Conservation (phyloP, 1,284 basidiomycete genomes). For the Puccinia triticina region DNA sequence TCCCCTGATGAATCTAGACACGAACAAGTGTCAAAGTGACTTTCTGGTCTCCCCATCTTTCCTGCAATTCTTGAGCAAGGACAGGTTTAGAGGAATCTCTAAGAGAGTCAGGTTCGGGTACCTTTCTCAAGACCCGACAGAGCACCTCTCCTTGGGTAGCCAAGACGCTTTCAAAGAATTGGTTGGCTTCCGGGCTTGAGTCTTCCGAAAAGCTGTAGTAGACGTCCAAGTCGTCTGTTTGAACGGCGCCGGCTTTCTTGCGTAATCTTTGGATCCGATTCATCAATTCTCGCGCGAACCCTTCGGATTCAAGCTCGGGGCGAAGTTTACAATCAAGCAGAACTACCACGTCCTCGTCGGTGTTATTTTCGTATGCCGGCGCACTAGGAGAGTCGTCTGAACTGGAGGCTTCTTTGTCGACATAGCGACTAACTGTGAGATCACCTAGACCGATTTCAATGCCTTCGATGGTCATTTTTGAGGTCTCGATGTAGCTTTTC, state of each 20-base stretch:
- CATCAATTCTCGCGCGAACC: constrained; percentile 84
- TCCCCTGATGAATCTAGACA: constrained; percentile 12
- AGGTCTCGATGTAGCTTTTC: constrained; percentile 75
- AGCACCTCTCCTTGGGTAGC: constrained; percentile 73
- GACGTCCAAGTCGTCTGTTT: constrained; percentile 89
- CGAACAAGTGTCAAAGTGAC: constrained; percentile 52
- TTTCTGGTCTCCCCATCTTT: constrained; percentile 52
- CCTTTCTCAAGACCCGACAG: constrained; percentile 73
- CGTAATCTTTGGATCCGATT: constrained; percentile 94
- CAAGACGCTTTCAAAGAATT: constrained; percentile 71
- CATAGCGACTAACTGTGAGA: constrained; percentile 84
- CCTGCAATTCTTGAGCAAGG: constrained; percentile 58
- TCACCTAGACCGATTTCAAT: constrained; percentile 88
- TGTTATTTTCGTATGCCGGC: constrained; percentile 75
- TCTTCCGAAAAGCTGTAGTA: constrained; percentile 81
- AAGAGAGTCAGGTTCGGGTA: constrained; percentile 67
- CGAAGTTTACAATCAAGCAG: constrained; percentile 86
- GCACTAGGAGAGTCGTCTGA: constrained; percentile 55
- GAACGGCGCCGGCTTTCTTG: constrained; percentile 91
- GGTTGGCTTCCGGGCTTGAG: constrained; percentile 65
- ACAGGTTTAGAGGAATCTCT: constrained; percentile 62
- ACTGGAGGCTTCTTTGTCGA: constrained; percentile 71
- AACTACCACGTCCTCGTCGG: constrained; percentile 92
- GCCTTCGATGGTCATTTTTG: constrained; percentile 82
- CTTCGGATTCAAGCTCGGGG: constrained; percentile 82